phyloP scores from a whole-genome alignment of 2,329 filamentous ascomycete species.

The Trichoderma atrobrunneum region DNA sequence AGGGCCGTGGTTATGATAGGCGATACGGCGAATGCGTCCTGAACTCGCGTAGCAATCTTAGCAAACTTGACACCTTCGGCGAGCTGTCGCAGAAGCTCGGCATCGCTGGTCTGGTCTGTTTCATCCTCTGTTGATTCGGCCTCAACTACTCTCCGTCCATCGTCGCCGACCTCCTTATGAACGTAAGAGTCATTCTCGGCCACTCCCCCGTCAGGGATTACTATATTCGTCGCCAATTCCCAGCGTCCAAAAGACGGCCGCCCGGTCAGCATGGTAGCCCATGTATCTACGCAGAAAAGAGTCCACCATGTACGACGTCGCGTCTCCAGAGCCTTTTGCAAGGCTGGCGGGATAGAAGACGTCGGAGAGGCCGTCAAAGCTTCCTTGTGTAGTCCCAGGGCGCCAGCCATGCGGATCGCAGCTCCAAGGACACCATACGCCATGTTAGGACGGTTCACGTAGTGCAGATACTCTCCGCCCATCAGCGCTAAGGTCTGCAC shows the following conservation, averaged over 20 bases:
- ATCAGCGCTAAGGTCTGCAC: conserved; percentile 69
- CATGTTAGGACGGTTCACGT: conserved; percentile 73
- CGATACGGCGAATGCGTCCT: no score
- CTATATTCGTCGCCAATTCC: conserved; percentile 28
- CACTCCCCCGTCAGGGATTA: no score
- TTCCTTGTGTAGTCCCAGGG: conserved; percentile 69
- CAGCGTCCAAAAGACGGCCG: conserved; percentile 67
- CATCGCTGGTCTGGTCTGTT: no score
- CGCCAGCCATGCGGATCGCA: conserved; percentile 68
- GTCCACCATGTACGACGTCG: conserved; percentile 63
- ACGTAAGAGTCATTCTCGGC: no score
- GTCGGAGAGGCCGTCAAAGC: no score
- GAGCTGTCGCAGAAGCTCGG: no score
- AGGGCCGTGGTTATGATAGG: no score
- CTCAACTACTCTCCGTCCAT: no score
- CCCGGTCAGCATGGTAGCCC: conserved; percentile 70
- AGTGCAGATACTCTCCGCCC: conserved; percentile 74
- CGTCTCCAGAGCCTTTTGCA: not conserved
- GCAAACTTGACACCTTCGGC: no score
- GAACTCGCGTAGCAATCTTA: no score
- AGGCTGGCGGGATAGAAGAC: conserved; percentile 11
- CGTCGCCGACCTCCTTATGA: no score
- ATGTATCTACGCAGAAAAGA: conserved; percentile 69
- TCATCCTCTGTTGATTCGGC: no score
- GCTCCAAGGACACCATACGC: conserved; percentile 71